Base-by-base conservation (phyloP, 441 rosid species). In the Adansonia rubrostipa region DNA sequence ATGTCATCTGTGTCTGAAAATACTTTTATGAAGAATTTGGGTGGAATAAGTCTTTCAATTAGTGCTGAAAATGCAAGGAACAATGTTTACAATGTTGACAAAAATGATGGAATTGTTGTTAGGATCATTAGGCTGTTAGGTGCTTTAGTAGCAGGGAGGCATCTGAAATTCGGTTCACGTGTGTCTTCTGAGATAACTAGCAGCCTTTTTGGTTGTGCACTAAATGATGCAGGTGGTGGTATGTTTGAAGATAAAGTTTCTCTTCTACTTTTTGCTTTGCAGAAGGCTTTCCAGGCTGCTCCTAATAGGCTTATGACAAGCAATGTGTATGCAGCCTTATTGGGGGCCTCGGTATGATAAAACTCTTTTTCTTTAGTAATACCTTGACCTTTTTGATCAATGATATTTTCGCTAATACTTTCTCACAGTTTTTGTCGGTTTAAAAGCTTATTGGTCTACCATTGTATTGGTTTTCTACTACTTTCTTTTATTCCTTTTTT, bases 231-330 rank as follows among this genome's bases (percentile, higher is more conserved):
- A 81, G 91, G 92, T 20, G 89, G 95, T 71, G 86, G 96, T 70
- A 95, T 97, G 99, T 95, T 93, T 89, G 95, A 95, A 66, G 99
- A 97, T 83, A 97, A 90, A 87, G 97, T 97, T 71, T 83, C 97
- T 78, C 95, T 95, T 84, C 89, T 95, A 78, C 92, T 92, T 78
- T 97, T 89, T 90, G 98, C 98, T 78, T 84, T 97, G 85, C 97
- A 90, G 83, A 97, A 88, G 87, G 96, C 95, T 75, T 92, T 97
- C 86, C 97, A 92, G 84, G 91, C 94, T 67, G 99, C 99, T 79
- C 97, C 99, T 75, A 92, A 85, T 63, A 92, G 96, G 88, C 96
- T 97, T 73, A 80, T 97, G 94, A 93, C 99, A 5, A 85, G 81
- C 80, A 92, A 88, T 81, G 96, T 92, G 71, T 95, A 95, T 85